Evolutionary conservation across 495 filamentous ascomycete species (phyloP).

Genomic region (Annulohypoxylon bovei): DNA sequence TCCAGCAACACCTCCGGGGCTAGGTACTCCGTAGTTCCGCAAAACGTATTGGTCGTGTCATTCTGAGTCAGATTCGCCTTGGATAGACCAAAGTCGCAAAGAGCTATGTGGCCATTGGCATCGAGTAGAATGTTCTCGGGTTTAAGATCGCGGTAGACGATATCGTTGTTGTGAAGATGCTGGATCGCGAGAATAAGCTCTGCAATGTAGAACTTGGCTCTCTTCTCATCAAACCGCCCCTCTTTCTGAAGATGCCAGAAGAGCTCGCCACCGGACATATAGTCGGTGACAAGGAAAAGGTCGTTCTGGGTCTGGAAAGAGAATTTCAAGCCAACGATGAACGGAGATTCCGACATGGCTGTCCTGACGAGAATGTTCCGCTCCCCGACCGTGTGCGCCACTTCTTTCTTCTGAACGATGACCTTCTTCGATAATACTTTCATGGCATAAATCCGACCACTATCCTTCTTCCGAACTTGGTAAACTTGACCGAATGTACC

Average conservation of each 20-base stretch:
- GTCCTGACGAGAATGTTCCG: conserved; percentile 97
- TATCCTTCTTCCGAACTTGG: conserved; percentile 98
- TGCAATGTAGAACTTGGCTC: conserved; percentile 98
- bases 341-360: conserved; percentile 93
- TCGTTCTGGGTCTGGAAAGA: conserved; percentile 98
- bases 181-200: conserved; percentile 95
- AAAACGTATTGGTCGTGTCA: conserved; percentile 98
- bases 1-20: conserved; percentile 95
- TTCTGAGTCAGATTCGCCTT: conserved; percentile 97
- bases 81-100: conserved; percentile 96
- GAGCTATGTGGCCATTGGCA: conserved; percentile 87
- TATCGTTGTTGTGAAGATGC: conserved; percentile 94
- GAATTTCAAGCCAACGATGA: conserved; percentile 98
- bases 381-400: conserved; percentile 95
- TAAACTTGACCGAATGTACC: conserved; percentile 99
- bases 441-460: conserved; percentile 96
- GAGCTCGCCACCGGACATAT: conserved; percentile 98
- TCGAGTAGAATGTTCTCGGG: conserved; percentile 98
- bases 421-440: conserved; percentile 99
- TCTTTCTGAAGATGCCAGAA: conserved; percentile 99
- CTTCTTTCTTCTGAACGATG: conserved; percentile 99
- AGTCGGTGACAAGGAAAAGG: conserved; percentile 98
- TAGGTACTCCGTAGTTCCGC: conserved; percentile 96
- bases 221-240: conserved; percentile 91
- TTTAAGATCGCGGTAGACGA: conserved; percentile 97